Evolutionary conservation across 2,329 filamentous ascomycete species (phyloP).

Genomic region (Ophiostoma novo-ulmi): DNA sequence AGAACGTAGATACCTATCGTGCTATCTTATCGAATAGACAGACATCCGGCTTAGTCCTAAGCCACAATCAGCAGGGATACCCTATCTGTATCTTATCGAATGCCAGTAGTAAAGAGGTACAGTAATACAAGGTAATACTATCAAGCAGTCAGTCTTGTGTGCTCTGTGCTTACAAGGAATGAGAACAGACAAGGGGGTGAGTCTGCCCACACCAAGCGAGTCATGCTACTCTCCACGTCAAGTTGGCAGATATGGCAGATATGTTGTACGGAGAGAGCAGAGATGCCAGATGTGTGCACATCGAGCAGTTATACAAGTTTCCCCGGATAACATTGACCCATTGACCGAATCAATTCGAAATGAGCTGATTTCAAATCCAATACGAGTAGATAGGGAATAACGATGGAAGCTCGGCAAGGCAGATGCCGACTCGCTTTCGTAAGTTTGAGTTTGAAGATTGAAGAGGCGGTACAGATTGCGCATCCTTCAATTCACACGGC

Average conservation of each 20-base stretch:
- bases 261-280: background rate
- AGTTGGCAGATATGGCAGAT: conserved; percentile 1
- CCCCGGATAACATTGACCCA: conserved; percentile 4
- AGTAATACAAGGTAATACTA: conserved; percentile 5
- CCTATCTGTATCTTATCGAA: conserved; percentile 13
- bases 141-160: background rate
- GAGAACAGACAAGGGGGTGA: background rate
- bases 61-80: conserved; percentile 2
- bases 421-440: no score
- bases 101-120: conserved; percentile 7
- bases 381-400: background rate
- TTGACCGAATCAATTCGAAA: background rate
- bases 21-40: conserved; percentile 8
- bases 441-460: background rate
- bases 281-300: conserved; percentile 2
- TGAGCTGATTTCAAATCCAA: background rate
- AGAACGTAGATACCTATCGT: background rate
- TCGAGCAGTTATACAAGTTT: conserved; percentile 14
- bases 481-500: background rate
- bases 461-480: background rate
- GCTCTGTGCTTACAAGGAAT: background rate
- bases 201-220: background rate
- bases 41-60: conserved; percentile 10
- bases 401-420: background rate
- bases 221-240: conserved; percentile 3